phyloP scores from a whole-genome alignment of 1,139 yeast genomes.

The Diutina ranongensis region DNA sequence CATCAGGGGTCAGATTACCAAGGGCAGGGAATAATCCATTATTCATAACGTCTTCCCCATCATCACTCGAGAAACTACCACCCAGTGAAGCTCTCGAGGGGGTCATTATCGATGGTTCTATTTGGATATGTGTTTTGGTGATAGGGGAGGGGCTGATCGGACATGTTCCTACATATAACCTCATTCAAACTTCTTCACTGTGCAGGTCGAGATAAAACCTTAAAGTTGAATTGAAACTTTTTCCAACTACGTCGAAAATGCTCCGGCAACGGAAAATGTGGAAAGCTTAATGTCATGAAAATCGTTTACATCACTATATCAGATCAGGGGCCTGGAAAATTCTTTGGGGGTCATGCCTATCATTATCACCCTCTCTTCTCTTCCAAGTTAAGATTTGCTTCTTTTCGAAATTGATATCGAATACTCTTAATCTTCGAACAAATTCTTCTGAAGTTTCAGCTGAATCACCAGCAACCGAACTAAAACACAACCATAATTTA shows the following conservation, averaged over 20 bases:
- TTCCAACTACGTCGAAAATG: no score
- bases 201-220: no score
- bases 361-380: not conserved
- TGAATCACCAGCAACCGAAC: slow-evolving; percentile 3
- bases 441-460: not conserved
- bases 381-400: slow-evolving; percentile 1
- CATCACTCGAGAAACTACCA: slow-evolving; percentile 1
- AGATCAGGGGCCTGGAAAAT: not conserved
- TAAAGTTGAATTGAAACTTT: no score
- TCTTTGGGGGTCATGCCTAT: not conserved
- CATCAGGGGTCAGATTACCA: not conserved
- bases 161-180: not conserved
- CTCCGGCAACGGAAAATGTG: no score
- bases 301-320: no score
- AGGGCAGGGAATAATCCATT: not conserved
- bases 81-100: slow-evolving; percentile 1
- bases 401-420: not conserved
- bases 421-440: not conserved
- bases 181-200: no score
- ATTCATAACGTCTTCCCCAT: not conserved
- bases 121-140: not conserved
- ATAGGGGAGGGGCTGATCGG: not conserved
- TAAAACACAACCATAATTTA: slow-evolving; percentile 62
- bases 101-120: not conserved
- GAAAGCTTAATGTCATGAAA: no score